These are phyloP conservation scores for Neocallimastix lanati DNA, from an alignment of 192 early-diverging fungal genomes.

Conservation along the genomic window DNA sequence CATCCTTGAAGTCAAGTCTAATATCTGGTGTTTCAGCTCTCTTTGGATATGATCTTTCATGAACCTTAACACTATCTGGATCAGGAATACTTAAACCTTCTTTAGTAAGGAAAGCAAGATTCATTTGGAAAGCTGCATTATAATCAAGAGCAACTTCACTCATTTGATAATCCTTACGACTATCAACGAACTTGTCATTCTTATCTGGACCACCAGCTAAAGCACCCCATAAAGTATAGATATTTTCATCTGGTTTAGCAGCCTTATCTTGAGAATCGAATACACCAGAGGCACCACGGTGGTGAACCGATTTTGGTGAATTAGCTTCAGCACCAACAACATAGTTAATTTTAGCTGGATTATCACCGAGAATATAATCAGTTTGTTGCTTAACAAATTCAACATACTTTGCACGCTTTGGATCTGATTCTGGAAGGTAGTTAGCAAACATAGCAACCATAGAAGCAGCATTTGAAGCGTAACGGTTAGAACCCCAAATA, in stretches of 20 bases:
- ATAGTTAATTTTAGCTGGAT: slow-evolving; percentile 29
- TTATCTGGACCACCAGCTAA: too few species aligned
- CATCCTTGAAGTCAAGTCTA: background rate
- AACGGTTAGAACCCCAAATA: background rate
- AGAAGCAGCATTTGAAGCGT: too few species aligned
- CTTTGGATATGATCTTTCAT: background rate
- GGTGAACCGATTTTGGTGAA: too few species aligned
- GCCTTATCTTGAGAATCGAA: slow-evolving; percentile 6
- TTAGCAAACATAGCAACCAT: background rate
- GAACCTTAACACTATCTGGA: background rate
- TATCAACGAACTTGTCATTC: slow-evolving; percentile 23
- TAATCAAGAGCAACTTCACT: too few species aligned
- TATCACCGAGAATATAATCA: too few species aligned
- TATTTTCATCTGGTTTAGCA: slow-evolving; percentile 3
- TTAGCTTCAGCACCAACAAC: slow-evolving; percentile 34
- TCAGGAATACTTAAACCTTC: background rate
- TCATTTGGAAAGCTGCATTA: background rate
- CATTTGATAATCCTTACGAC: slow-evolving; percentile 15
- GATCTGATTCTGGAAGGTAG: background rate
- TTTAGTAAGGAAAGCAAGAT: background rate
- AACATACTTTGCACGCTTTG: background rate
- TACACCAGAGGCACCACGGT: too few species aligned
- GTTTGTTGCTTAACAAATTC: background rate
- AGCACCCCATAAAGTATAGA: too few species aligned
- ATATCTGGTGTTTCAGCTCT: background rate